Conservation (phyloP, 306 rosid species). For the Mimosa bimucronata region DNA sequence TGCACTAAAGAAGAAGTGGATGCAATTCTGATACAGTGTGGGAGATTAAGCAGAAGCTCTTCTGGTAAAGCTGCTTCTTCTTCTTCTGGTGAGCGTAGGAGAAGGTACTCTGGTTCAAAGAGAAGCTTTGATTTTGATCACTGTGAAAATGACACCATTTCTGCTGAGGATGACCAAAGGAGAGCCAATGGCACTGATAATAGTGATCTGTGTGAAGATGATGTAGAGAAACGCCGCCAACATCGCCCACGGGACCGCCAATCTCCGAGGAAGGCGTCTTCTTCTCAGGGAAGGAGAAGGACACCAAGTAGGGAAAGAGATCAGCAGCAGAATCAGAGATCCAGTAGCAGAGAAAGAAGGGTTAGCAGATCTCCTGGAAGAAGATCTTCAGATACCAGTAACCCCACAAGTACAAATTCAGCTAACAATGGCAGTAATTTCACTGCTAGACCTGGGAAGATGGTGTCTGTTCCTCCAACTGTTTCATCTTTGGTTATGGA, state of each 20-base stretch:
- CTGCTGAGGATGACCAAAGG: constrained; percentile 50
- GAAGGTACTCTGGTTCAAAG: constrained; percentile 92
- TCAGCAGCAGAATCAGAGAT: constrained; percentile 61
- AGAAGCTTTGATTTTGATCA: constrained; percentile 90
- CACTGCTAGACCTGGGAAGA: constrained; percentile 74
- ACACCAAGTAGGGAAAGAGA: constrained; percentile 94
- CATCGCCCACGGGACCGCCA: constrained; percentile 63
- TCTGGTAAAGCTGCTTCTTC: constrained; percentile 73
- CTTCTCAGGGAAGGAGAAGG: constrained; percentile 82
- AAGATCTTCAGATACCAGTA: constrained; percentile 59
- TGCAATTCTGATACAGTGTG: constrained; percentile 92
- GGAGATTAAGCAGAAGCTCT: constrained; percentile 91
- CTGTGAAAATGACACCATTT: constrained; percentile 51
- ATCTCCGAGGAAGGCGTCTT: constrained; percentile 46
- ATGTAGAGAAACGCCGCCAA: constrained; percentile 52
- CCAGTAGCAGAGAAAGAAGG: constrained; percentile 82
- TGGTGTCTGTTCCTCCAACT: constrained; percentile 97
- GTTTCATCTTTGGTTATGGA: constrained; percentile 80
- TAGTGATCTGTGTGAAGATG: constrained; percentile 48
- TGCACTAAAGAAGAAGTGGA: constrained; percentile 93
- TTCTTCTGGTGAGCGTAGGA: constrained; percentile 51
- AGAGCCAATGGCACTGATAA: constrained; percentile 39
- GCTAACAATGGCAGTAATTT: constrained; percentile 28
- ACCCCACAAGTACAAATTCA: background rate
- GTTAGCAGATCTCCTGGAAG: constrained; percentile 89